Percentiles rank a stretch among this genome's conserved stretches.
These are phyloP conservation scores for Gastrodia elata DNA, from an alignment of 106 monocot genomes.

Conservation along the genomic window DNA sequence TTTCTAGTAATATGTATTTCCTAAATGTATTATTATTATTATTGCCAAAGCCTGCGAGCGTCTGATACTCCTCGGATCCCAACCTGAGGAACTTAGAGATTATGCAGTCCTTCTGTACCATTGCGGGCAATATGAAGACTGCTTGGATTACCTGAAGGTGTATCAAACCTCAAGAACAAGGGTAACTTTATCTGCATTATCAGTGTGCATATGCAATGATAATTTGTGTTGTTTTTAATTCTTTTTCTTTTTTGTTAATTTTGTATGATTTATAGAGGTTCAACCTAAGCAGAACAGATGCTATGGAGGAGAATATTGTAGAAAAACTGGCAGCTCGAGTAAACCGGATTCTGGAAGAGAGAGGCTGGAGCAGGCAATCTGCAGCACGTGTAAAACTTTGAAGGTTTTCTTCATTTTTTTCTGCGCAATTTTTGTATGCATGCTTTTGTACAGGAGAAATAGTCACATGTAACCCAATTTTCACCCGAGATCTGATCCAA, in stretches of 20 bases:
- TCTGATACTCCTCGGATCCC: constrained; percentile 30
- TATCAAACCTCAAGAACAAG: constrained; percentile 37
- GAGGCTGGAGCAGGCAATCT: constrained; percentile 30
- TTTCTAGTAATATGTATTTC: too few species aligned
- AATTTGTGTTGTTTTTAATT: too few species aligned
- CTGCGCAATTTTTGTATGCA: too few species aligned
- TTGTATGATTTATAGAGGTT: too few species aligned
- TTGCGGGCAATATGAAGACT: constrained; percentile 51
- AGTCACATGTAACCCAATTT: too few species aligned
- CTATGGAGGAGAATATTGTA: constrained; percentile 24
- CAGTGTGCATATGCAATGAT: too few species aligned
- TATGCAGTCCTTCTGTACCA: constrained; percentile 58
- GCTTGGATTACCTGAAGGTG: constrained; percentile 29
- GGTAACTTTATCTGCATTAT: neutral
- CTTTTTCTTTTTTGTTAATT: too few species aligned
- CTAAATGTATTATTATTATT: too few species aligned
- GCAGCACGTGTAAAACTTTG: too few species aligned
- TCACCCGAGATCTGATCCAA: too few species aligned
- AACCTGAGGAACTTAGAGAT: constrained; percentile 39
- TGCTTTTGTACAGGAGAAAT: too few species aligned
- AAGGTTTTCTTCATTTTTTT: too few species aligned
- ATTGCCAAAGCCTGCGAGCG: constrained; percentile 71
- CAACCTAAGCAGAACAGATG: neutral
- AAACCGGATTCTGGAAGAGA: constrained; percentile 38
- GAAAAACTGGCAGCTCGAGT: constrained; percentile 28